Evolutionary conservation across 2,329 filamentous ascomycete genomes (phyloP).

Genomic region (Botryotinia calthae): DNA sequence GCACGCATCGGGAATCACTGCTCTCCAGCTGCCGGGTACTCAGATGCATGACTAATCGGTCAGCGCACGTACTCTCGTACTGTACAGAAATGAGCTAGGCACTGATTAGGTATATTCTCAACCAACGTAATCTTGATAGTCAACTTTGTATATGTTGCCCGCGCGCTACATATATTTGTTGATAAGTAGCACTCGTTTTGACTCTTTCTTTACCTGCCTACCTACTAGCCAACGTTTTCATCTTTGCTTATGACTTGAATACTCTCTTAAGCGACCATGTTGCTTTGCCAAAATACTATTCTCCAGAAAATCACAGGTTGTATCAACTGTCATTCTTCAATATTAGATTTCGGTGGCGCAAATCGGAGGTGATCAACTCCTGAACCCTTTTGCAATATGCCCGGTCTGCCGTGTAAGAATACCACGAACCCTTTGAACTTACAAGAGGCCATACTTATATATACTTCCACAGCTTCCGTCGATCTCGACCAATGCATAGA

Average conservation of each 20-base stretch:
- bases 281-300: constrained; percentile 35
- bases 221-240: not conserved
- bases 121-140: constrained; percentile 5
- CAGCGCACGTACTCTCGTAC: too few relatives aligned
- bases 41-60: too few relatives aligned
- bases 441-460: constrained; percentile 7
- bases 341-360: constrained; percentile 31
- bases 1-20: too few relatives aligned
- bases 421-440: constrained; percentile 7
- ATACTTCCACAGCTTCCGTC: constrained; percentile 72
- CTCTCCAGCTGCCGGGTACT: too few relatives aligned
- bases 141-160: not conserved
- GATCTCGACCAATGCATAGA: constrained; percentile 98
- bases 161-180: not conserved
- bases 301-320: constrained; percentile 32
- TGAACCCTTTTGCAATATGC: constrained; percentile 46
- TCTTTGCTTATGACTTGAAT: constrained; percentile 30
- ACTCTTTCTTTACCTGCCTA: not conserved
- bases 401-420: constrained; percentile 54
- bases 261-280: constrained; percentile 37
- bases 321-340: constrained; percentile 28
- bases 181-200: not conserved
- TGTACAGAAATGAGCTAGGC: too few relatives aligned
- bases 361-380: constrained; percentile 24
- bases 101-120: not conserved